These are phyloP conservation scores for Polysphondylium violaceum DNA, from an alignment of 78 protist genomes.

Conservation along the genomic window DNA sequence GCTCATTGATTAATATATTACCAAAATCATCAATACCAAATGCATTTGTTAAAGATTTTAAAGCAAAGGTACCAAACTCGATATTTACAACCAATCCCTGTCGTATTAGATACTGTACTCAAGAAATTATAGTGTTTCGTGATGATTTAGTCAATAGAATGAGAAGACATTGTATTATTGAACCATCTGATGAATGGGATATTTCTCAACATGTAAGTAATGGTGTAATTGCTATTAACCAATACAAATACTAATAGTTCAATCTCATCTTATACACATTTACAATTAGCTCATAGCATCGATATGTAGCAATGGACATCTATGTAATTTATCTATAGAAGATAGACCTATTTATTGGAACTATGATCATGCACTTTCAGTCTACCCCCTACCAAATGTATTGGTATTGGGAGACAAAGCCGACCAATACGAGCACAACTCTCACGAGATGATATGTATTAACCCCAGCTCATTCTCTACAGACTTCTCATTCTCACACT, in stretches of 20 bases:
- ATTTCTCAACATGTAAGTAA: conserved; percentile 45
- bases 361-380: conserved; percentile 79
- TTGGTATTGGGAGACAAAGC: conserved; percentile 72
- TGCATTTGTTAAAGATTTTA: conserved; percentile 28
- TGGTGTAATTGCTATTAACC: no score
- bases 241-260: neutral
- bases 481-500: conserved; percentile 47
- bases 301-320: conserved; percentile 78
- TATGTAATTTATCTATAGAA: conserved; percentile 79
- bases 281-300: conserved; percentile 27
- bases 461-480: conserved; percentile 74
- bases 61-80: conserved; percentile 1
- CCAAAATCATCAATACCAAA: conserved; percentile 60
- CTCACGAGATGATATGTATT: conserved; percentile 16
- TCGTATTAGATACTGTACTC: conserved; percentile 79
- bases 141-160: conserved; percentile 81
- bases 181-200: conserved; percentile 10
- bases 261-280: no score
- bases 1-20: conserved; percentile 59
- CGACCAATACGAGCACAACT: conserved; percentile 6
- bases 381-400: conserved; percentile 85
- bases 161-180: conserved; percentile 77
- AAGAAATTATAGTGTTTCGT: conserved; percentile 81
- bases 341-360: conserved; percentile 85
- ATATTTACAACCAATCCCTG: conserved; percentile 80